Base-by-base conservation (phyloP, 129 eudicot species). In the Kitagawia praeruptora region DNA sequence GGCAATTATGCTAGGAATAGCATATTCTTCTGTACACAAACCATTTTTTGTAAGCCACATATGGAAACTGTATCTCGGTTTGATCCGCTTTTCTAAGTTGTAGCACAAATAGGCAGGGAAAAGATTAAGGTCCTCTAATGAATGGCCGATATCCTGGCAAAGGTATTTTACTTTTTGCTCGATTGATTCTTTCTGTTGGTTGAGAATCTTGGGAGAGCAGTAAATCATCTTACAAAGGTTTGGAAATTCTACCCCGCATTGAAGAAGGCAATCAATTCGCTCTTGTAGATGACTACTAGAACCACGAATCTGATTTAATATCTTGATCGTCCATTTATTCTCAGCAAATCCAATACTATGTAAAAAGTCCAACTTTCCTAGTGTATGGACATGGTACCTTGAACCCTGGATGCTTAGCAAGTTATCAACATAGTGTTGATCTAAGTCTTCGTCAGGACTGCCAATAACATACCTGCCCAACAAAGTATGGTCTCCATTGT, bases 341-440 rank as follows among this genome's bases (percentile, higher is more conserved):
- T 90, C 93, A 70, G 90, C 98, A 54, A 79, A 93, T 14, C 96
- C 98, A 41, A 93, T 83, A 74, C 90, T 18, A 37, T 93, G 96
- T 75, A 93, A 34, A 83, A 90, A 93, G 13, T 87, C 78, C 77
- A 93, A 78, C 71, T 88, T 93, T 48, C 80, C 71, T 44, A 74
- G 73, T 5, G 85, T 53, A 78, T 90, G 89, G 70, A 40, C 28
- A 27, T 38, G 48, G 16, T 82, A 79, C 74, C 87, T 85, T 42
- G 83, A 78, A 70, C 81, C 69, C 63, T 75, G 83, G 48, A 93
- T 80, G 58, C 25, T 84, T 73, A 41, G 81, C 66, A 87, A 75
- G 70, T 75, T 40, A 49, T 88, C 88, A 39, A 44, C 46, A 76
- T 83, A 92, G 41, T 86, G 80, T 9, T 83, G 77, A 84, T 92